A percentile compares a stretch with the other conserved stretches of the same genome.
These are phyloP conservation scores for Linnemannia hyalina DNA, from an alignment of 192 early-diverging fungal genomes.

Conservation along the genomic window DNA sequence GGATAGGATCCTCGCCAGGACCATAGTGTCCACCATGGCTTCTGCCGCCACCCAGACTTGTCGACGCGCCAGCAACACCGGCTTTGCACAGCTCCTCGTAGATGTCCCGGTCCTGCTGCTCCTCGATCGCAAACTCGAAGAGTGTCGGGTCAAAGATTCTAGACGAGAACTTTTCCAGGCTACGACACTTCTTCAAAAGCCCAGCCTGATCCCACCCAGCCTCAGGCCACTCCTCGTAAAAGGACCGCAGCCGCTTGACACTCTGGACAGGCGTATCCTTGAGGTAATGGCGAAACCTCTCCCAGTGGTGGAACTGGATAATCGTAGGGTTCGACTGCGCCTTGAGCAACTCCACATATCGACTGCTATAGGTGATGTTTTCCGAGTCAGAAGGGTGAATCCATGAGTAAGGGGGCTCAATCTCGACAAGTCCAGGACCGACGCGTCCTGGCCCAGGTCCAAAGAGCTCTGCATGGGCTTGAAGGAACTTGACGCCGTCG, in stretches of 20 bases:
- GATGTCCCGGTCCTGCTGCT: slow-evolving; percentile 13
- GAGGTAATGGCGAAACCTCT: neutral
- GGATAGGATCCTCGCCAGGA: slow-evolving; percentile 14
- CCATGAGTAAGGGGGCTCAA: slow-evolving; percentile 17
- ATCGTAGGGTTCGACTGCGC: slow-evolving; percentile 9
- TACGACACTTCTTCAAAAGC: slow-evolving; percentile 25
- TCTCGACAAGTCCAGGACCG: slow-evolving; percentile 13
- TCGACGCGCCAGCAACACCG: neutral
- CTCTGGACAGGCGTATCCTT: neutral
- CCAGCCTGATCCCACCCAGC: slow-evolving; percentile 9
- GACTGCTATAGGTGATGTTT: neutral
- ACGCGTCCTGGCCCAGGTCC: slow-evolving; percentile 11
- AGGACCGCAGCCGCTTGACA: slow-evolving; percentile 17
- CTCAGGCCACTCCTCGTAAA: slow-evolving; percentile 19
- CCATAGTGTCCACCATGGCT: slow-evolving; percentile 21
- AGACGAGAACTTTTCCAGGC: slow-evolving; percentile 24
- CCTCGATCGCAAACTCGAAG: slow-evolving; percentile 34
- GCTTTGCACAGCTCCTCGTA: neutral
- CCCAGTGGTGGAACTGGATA: slow-evolving; percentile 28
- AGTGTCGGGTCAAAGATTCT: neutral
- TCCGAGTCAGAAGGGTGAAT: slow-evolving; percentile 3
- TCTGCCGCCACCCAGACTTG: slow-evolving; percentile 2
- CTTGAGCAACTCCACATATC: slow-evolving; percentile 13
- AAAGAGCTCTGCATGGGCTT: slow-evolving; percentile 14
- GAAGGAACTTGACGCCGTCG: slow-evolving; percentile 8